phyloP scores from a whole-genome alignment of 192 early-diverging fungal species.

The Anaeromyces robustus region DNA sequence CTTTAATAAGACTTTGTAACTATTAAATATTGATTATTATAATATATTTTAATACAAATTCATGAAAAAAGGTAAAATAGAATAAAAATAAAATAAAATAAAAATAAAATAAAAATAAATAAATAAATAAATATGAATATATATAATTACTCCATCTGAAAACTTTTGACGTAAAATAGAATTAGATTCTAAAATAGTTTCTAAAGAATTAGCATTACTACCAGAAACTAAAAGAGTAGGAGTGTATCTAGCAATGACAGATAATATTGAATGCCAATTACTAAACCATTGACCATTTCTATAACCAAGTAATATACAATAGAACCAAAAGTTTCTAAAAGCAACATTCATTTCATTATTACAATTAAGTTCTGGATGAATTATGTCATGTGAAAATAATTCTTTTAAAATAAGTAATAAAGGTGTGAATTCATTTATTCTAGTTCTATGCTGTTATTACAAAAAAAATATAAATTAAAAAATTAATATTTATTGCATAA shows the following conservation, averaged over 20 bases:
- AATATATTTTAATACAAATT: neutral
- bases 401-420: neutral
- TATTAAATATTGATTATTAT: neutral
- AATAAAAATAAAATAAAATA: slow-evolving; percentile 4
- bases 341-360: slow-evolving; percentile 7
- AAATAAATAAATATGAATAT: neutral
- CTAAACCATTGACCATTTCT: slow-evolving; percentile 55
- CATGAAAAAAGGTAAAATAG: no score
- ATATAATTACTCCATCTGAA: slow-evolving; percentile 19
- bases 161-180: slow-evolving; percentile 56
- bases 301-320: slow-evolving; percentile 62
- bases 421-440: slow-evolving; percentile 9
- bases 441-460: slow-evolving; percentile 17
- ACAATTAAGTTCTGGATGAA: slow-evolving; percentile 31
- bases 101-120: neutral
- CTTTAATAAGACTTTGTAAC: slow-evolving; percentile 28
- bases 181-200: slow-evolving; percentile 73
- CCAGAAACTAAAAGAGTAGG: slow-evolving; percentile 59
- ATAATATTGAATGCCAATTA: slow-evolving; percentile 55
- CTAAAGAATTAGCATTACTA: slow-evolving; percentile 55
- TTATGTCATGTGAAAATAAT: neutral
- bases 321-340: slow-evolving; percentile 88
- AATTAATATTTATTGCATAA: no score
- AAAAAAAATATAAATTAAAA: slow-evolving; percentile 14
- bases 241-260: slow-evolving; percentile 63